phyloP scores from a whole-genome alignment of 164 flowering plant species.

The Protea cynaroides region DNA sequence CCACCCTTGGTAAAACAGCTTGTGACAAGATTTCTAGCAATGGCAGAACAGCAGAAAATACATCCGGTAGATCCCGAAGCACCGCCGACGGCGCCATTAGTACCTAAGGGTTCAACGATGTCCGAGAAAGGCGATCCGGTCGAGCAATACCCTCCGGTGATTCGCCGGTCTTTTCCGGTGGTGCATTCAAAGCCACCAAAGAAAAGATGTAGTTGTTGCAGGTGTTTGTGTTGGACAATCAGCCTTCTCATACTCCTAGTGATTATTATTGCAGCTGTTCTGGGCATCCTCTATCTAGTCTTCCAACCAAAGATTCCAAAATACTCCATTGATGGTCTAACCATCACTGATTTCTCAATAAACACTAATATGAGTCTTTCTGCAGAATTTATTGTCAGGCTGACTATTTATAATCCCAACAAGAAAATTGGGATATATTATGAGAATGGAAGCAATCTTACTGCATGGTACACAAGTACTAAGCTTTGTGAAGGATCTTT shows the following conservation, averaged over 20 bases:
- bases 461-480: conserved; percentile 44
- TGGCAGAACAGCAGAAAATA: conserved; percentile 51
- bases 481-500: conserved; percentile 52
- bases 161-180: conserved; percentile 25
- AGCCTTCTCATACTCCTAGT: conserved; percentile 38
- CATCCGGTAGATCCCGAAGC: conserved; percentile 54
- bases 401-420: conserved; percentile 78
- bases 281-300: conserved; percentile 48
- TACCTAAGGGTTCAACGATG: conserved; percentile 26
- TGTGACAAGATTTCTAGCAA: conserved; percentile 6
- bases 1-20: background rate
- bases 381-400: conserved; percentile 55
- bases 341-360: conserved; percentile 40
- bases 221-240: conserved; percentile 57
- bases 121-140: conserved; percentile 46
- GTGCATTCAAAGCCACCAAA: conserved; percentile 36
- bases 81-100: conserved; percentile 40
- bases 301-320: conserved; percentile 74
- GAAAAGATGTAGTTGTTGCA: conserved; percentile 45
- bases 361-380: conserved; percentile 37
- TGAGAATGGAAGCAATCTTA: conserved; percentile 50
- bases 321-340: conserved; percentile 53
- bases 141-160: conserved; percentile 14
- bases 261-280: conserved; percentile 32
- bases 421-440: conserved; percentile 80